phyloP scores from a whole-genome alignment of 2,329 filamentous ascomycete species.

The Penicillium palitans region DNA sequence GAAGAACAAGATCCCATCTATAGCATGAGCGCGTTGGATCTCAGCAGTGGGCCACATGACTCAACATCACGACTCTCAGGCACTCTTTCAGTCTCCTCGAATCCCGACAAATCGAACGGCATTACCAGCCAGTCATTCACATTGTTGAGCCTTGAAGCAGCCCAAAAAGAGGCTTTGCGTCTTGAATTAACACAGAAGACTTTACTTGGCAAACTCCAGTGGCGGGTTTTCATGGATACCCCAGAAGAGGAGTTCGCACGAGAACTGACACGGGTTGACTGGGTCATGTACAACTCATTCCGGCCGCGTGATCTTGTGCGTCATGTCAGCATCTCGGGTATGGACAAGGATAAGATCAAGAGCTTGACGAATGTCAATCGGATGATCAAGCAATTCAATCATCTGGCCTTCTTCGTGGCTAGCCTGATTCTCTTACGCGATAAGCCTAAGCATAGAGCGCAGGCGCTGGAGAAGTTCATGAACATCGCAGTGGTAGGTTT shows the following conservation, averaged over 20 bases:
- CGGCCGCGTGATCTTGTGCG: conserved; percentile 89
- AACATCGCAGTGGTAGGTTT: conserved; percentile 63
- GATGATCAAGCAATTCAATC: conserved; percentile 92
- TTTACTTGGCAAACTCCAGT: conserved; percentile 79
- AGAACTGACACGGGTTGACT: conserved; percentile 93
- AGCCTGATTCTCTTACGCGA: conserved; percentile 86
- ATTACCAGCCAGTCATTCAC: conserved; percentile 47
- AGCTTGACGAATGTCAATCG: conserved; percentile 84
- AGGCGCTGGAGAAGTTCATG: conserved; percentile 96
- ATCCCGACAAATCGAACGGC: conserved; percentile 40
- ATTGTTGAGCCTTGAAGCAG: conserved; percentile 60
- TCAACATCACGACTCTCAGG: conserved; percentile 41
- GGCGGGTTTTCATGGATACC: conserved; percentile 85
- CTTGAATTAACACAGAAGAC: conserved; percentile 70
- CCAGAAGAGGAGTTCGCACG: conserved; percentile 82
- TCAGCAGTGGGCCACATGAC: conserved; percentile 42
- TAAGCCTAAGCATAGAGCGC: conserved; percentile 90
- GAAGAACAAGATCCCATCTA: conserved; percentile 41
- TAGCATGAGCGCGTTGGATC: conserved; percentile 42
- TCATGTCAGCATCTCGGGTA: conserved; percentile 72
- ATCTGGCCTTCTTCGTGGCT: conserved; percentile 77
- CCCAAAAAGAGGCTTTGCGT: conserved; percentile 72
- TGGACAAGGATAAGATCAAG: conserved; percentile 58
- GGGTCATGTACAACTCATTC: conserved; percentile 97
- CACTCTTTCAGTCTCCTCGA: conserved; percentile 42